These are phyloP conservation scores for Fusarium incarnatum DNA, from an alignment of 2,329 filamentous ascomycete genomes.

Conservation along the genomic window DNA sequence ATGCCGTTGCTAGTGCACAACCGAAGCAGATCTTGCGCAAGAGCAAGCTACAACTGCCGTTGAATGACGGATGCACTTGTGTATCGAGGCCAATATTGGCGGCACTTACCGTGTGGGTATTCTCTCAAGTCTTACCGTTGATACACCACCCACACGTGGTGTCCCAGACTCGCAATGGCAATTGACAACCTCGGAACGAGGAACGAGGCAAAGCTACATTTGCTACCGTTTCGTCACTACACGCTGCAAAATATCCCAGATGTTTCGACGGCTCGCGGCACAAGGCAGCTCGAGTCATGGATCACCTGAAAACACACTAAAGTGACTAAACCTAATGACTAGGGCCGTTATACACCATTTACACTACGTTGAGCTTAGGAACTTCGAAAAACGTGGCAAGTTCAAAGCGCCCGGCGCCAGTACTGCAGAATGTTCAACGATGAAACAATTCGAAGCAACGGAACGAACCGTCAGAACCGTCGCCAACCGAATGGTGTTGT, in stretches of 20 bases:
- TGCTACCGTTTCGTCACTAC: conserved; percentile 4
- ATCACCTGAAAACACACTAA: conserved; percentile 12
- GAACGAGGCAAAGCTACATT: background rate
- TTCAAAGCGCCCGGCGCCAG: background rate
- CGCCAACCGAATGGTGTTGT: conserved; percentile 15
- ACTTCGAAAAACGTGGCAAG: background rate
- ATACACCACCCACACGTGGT: conserved; percentile 15
- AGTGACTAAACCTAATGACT: background rate
- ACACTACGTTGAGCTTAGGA: background rate
- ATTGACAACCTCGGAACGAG: conserved; percentile 18
- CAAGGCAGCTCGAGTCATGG: conserved; percentile 8
- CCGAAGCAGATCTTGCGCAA: background rate
- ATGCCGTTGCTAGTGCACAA: background rate
- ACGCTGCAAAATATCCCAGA: background rate
- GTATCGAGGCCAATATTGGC: background rate
- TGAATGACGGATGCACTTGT: background rate
- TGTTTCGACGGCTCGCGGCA: background rate
- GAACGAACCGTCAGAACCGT: conserved; percentile 24
- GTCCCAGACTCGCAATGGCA: background rate
- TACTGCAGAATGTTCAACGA: background rate
- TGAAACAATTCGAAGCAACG: conserved; percentile 14
- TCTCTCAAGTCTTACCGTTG: conserved; percentile 20
- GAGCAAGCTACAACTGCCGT: conserved; percentile 6
- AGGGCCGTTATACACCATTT: background rate
- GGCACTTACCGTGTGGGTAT: conserved; percentile 4